Conservation (phyloP, 2,329 filamentous ascomycete genomes). For the Neocatenulostroma microsporum region DNA sequence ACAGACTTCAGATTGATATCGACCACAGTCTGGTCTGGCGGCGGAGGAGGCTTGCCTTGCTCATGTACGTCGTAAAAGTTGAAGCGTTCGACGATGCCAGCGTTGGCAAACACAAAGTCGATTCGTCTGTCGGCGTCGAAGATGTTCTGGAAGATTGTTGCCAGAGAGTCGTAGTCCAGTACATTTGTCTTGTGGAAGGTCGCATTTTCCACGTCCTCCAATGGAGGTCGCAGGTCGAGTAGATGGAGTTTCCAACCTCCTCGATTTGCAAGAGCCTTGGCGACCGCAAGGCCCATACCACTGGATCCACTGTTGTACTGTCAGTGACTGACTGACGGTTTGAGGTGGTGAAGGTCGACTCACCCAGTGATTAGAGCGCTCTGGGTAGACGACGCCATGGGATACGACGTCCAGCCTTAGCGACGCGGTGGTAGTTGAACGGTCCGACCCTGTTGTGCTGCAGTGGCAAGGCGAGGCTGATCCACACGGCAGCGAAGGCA, state of each 20-base stretch:
- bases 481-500: constrained; percentile 25
- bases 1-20: constrained; percentile 35
- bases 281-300: constrained; percentile 39
- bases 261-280: constrained; percentile 31
- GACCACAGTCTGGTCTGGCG: constrained; percentile 29
- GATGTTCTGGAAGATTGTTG: constrained; percentile 31
- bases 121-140: constrained; percentile 30
- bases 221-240: constrained; percentile 33
- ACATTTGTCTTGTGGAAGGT: constrained; percentile 36
- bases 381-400: constrained; percentile 28
- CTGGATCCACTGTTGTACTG: constrained; percentile 21
- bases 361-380: constrained; percentile 20
- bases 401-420: constrained; percentile 18
- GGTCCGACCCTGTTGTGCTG: constrained; percentile 25
- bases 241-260: constrained; percentile 36
- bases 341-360: constrained; percentile 1
- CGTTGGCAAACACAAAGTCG: constrained; percentile 45
- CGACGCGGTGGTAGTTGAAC: constrained; percentile 27
- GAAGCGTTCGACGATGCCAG: constrained; percentile 37
- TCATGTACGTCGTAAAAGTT: constrained; percentile 34
- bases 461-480: constrained; percentile 23
- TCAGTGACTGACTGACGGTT: constrained; percentile 4
- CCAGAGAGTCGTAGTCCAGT: constrained; percentile 29
- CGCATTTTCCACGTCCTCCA: constrained; percentile 25
- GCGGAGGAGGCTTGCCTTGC: constrained; percentile 13